Percentiles rank a stretch among this genome's conserved stretches.
Evolutionary conservation across 2,329 filamentous ascomycete species (phyloP).

Genomic region (Samsoniella hepiali): DNA sequence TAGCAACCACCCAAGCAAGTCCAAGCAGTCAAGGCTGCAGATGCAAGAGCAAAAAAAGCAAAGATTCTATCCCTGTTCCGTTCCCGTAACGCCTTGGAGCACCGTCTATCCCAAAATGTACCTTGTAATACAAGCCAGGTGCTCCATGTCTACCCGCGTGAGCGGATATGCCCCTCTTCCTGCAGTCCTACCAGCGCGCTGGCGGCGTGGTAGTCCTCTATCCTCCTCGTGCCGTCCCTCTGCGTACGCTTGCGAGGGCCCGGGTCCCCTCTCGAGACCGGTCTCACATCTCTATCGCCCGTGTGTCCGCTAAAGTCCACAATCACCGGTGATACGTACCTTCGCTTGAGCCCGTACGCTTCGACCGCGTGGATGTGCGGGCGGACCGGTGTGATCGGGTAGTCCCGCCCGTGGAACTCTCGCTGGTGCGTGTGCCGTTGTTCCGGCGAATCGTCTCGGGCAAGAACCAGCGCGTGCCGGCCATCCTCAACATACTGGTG

Average conservation of each 20-base stretch:
- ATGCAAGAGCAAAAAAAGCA: not conserved
- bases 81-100: slow-evolving; percentile 1
- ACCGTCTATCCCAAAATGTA: slow-evolving; percentile 2
- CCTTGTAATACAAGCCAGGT: not conserved
- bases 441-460: slow-evolving; percentile 3
- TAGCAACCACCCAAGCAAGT: slow-evolving; percentile 3
- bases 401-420: not conserved
- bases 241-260: slow-evolving; percentile 5
- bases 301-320: not conserved
- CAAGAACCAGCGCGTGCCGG: not conserved
- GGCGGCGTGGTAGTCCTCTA: slow-evolving; percentile 20
- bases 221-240: slow-evolving; percentile 4
- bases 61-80: not conserved
- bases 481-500: slow-evolving; percentile 12
- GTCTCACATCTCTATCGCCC: not conserved
- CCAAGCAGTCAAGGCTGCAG: slow-evolving; percentile 7
- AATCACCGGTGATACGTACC: slow-evolving; percentile 5
- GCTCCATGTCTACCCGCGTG: slow-evolving; percentile 3
- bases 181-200: slow-evolving; percentile 20
- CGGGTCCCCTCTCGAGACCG: not conserved
- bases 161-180: slow-evolving; percentile 8
- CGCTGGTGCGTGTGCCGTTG: not conserved
- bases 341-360: slow-evolving; percentile 12
- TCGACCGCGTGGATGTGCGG: not conserved
- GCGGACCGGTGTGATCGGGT: slow-evolving; percentile 4